Percentiles rank a stretch among this genome's conserved stretches.
Evolutionary conservation across 2,329 filamentous ascomycete genomes (phyloP).

Genomic region (Fusarium sp.): DNA sequence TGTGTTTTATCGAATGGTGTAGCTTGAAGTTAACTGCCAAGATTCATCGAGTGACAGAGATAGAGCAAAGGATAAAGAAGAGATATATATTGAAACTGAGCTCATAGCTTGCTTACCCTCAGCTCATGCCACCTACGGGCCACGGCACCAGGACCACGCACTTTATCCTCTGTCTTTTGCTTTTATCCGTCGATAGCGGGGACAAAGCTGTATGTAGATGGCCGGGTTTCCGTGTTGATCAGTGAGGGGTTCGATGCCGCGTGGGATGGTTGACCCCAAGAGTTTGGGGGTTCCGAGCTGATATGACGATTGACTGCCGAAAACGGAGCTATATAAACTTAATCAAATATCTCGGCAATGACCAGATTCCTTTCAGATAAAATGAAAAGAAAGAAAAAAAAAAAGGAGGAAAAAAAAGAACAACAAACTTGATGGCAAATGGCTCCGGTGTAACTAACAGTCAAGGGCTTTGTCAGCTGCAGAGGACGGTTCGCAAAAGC

Average conservation of each 20-base stretch:
- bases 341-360: background rate
- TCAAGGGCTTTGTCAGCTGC: conserved; percentile 2
- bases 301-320: conserved; percentile 6
- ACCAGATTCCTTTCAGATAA: background rate
- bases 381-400: background rate
- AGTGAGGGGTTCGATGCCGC: conserved; percentile 26
- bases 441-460: background rate
- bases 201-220: conserved; percentile 3
- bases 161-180: conserved; percentile 1
- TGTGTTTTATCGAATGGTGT: background rate
- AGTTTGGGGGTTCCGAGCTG: conserved; percentile 23
- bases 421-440: background rate
- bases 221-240: conserved; percentile 23
- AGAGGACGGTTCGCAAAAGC: background rate
- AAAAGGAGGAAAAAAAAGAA: background rate
- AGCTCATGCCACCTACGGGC: background rate
- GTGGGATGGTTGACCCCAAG: conserved; percentile 24
- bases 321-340: background rate
- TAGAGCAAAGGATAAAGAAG: background rate
- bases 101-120: background rate
- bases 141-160: conserved; percentile 18
- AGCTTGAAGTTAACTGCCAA: background rate
- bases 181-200: conserved; percentile 20
- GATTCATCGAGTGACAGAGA: background rate
- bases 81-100: conserved; percentile 7